These are phyloP conservation scores for Rehmannia glutinosa DNA, from an alignment of 257 asterid species.

Conservation along the genomic window DNA sequence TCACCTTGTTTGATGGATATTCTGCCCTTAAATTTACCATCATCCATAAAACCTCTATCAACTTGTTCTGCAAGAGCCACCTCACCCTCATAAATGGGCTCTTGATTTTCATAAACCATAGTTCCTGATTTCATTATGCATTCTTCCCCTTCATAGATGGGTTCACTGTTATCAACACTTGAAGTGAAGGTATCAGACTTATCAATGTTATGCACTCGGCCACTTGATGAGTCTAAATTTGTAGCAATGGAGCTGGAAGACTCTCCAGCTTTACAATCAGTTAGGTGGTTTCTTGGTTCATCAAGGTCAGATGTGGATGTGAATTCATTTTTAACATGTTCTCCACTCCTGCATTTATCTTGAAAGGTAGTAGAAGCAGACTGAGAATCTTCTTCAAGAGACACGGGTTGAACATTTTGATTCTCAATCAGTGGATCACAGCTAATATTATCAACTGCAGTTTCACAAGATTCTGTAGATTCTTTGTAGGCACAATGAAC, in stretches of 20 bases:
- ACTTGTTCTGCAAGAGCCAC: constrained; percentile 58
- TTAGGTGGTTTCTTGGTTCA: constrained; percentile 20
- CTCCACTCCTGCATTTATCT: constrained; percentile 18
- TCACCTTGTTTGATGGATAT: constrained; percentile 49
- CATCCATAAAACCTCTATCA: constrained; percentile 26
- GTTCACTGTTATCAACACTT: constrained; percentile 39
- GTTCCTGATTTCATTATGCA: constrained; percentile 44
- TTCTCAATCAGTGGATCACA: constrained; percentile 12
- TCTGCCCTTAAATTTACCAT: constrained; percentile 22
- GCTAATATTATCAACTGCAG: constrained; percentile 5
- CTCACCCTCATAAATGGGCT: constrained; percentile 79
- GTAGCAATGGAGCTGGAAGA: constrained; percentile 19
- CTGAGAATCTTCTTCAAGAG: constrained; percentile 18
- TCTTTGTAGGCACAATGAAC: constrained; percentile 7
- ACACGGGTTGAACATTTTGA: constrained; percentile 16
- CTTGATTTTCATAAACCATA: constrained; percentile 34
- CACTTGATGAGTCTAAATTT: constrained; percentile 28
- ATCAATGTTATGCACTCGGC: constrained; percentile 10
- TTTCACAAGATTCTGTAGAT: constrained; percentile 6
- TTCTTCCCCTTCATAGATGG: constrained; percentile 76
- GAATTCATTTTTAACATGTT: constrained; percentile 12
- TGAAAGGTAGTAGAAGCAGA: constrained; percentile 17
- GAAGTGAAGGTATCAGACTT: constrained; percentile 27
- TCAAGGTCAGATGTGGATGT: constrained; percentile 21
- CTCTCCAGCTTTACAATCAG: constrained; percentile 23